Percentiles rank a stretch among this genome's conserved stretches.
These are phyloP conservation scores for Gastrolobium bilobum DNA, from an alignment of 306 rosid genomes.

Conservation along the genomic window DNA sequence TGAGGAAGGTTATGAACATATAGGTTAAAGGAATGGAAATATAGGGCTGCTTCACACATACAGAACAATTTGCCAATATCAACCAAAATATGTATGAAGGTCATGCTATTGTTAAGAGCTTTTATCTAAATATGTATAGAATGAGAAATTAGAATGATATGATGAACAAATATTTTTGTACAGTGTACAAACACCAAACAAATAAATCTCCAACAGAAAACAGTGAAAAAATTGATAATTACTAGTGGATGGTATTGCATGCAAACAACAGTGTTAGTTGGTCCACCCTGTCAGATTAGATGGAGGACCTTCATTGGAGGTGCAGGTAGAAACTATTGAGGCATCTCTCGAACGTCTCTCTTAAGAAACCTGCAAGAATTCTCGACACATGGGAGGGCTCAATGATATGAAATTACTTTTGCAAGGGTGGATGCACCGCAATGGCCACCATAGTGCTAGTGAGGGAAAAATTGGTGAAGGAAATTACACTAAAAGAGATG, in stretches of 20 bases:
- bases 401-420: no score
- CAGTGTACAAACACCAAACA: conserved; percentile 13
- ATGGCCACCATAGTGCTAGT: no score
- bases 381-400: no score
- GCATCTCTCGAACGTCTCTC: no score
- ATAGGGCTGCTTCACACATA: conserved; percentile 11
- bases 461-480: no score
- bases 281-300: no score
- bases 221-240: conserved; percentile 22
- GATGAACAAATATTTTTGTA: conserved; percentile 12
- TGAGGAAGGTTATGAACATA: conserved; percentile 12
- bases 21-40: conserved; percentile 31
- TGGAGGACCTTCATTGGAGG: no score
- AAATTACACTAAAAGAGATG: no score
- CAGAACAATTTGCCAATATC: conserved; percentile 23
- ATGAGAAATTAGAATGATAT: conserved; percentile 38
- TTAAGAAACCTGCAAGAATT: no score
- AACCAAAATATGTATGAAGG: conserved; percentile 16
- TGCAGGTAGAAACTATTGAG: no score
- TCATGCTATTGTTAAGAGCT: conserved; percentile 35
- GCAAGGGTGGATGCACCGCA: no score
- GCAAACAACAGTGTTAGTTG: not conserved
- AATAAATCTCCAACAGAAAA: conserved; percentile 34
- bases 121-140: conserved; percentile 31
- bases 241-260: conserved; percentile 23